A percentile compares a stretch with the other conserved stretches of the same genome.
These are phyloP conservation scores for Porcisia hertigi DNA, from an alignment of 208 protist genomes.

Conservation along the genomic window DNA sequence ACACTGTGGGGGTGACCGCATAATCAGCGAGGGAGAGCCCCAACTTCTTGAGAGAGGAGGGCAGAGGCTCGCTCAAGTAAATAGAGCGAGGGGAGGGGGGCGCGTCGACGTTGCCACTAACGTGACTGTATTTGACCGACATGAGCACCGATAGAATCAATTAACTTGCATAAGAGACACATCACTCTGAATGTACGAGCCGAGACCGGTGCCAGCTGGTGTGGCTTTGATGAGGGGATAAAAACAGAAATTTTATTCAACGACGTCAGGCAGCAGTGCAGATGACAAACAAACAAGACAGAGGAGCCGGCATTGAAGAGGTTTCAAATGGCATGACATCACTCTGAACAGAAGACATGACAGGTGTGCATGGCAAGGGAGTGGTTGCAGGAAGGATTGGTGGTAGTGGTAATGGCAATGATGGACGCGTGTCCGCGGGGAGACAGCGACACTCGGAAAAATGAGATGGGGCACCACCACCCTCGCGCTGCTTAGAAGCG, in stretches of 20 bases:
- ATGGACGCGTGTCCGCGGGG: not conserved
- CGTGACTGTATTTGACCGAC: not conserved
- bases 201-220: not conserved
- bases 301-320: not conserved
- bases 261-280: not conserved
- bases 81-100: not conserved
- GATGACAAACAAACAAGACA: not conserved
- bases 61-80: constrained; percentile 3
- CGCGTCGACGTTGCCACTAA: not conserved
- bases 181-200: not conserved
- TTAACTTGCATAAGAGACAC: too few species aligned
- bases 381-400: not conserved
- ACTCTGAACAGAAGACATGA: too few species aligned
- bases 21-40: not conserved
- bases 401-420: not conserved
- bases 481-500: not conserved
- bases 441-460: not conserved
- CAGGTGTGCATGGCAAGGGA: not conserved
- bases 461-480: not conserved
- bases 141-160: not conserved
- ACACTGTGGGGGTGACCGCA: not conserved
- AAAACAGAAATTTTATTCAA: not conserved
- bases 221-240: not conserved
- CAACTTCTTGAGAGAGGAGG: not conserved
- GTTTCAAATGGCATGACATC: too few species aligned